phyloP scores from a whole-genome alignment of 768 basidiomycete species.

The Favolaschia claudopus region DNA sequence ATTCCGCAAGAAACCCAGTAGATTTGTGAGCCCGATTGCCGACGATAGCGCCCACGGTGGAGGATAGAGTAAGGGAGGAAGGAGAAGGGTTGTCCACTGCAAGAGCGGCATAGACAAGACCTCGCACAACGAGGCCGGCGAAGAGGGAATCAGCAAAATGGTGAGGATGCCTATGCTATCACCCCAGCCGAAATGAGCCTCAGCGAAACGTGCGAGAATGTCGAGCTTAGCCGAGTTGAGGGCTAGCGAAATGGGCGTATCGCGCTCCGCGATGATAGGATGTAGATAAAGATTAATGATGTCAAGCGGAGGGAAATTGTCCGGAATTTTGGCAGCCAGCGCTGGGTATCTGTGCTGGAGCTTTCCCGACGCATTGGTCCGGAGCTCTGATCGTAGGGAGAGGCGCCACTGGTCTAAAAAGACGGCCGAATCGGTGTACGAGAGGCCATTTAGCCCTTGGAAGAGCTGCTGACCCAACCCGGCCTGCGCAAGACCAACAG shows the following conservation, averaged over 20 bases:
- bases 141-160: slow-evolving; percentile 13
- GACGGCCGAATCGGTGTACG: neutral
- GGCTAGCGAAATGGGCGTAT: neutral
- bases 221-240: slow-evolving; percentile 1
- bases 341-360: slow-evolving; percentile 30
- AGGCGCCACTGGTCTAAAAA: slow-evolving; percentile 4
- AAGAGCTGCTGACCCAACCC: slow-evolving; percentile 18
- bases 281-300: slow-evolving; percentile 47
- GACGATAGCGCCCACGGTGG: slow-evolving; percentile 3
- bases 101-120: neutral
- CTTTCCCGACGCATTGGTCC: slow-evolving; percentile 25
- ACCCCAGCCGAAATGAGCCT: slow-evolving; percentile 13
- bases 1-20: slow-evolving; percentile 5
- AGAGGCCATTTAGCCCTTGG: neutral
- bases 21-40: slow-evolving; percentile 1
- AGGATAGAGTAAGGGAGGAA: neutral
- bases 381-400: neutral
- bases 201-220: slow-evolving; percentile 12
- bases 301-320: slow-evolving; percentile 40
- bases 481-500: slow-evolving; percentile 6
- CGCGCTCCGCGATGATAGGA: slow-evolving; percentile 34
- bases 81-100: neutral
- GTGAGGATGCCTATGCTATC: slow-evolving; percentile 5
- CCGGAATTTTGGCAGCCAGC: slow-evolving; percentile 36
- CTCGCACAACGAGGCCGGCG: slow-evolving; percentile 5